Percentiles rank a stretch among this genome's conserved stretches.
phyloP scores from a whole-genome alignment of 2,329 filamentous ascomycete species.

The Colletotrichum echinochloae region DNA sequence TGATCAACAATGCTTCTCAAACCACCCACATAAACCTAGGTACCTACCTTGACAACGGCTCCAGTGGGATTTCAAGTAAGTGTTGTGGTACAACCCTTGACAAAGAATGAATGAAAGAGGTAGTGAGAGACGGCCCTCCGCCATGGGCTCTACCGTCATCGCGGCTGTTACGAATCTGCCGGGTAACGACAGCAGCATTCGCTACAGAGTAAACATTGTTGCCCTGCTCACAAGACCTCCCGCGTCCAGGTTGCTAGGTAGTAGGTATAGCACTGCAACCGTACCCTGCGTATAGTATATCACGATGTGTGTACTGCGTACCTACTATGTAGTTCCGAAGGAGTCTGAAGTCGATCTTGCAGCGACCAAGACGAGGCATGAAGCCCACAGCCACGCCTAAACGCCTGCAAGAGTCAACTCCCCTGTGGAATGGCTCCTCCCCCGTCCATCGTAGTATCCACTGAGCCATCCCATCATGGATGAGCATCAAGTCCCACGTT shows the following conservation, averaged over 20 bases:
- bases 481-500: not conserved
- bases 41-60: not conserved
- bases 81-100: not conserved
- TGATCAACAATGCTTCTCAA: not conserved
- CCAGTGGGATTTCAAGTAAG: not conserved
- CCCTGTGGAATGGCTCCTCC: not conserved
- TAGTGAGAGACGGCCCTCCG: not conserved
- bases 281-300: no score
- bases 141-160: not conserved
- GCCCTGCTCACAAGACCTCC: not conserved
- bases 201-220: not conserved
- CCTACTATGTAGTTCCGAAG: not conserved
- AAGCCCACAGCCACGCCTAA: not conserved
- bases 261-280: not conserved
- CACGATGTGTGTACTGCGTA: not conserved
- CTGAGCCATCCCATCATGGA: not conserved
- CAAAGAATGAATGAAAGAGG: not conserved
- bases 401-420: constrained; percentile 15
- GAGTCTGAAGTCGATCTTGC: constrained; percentile 14
- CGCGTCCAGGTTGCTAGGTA: not conserved
- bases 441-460: not conserved
- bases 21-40: no score
- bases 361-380: not conserved
- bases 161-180: not conserved
- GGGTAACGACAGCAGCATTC: not conserved